Base-by-base conservation (phyloP, 2,329 filamentous ascomycete species). In the Fusarium nygamai region DNA sequence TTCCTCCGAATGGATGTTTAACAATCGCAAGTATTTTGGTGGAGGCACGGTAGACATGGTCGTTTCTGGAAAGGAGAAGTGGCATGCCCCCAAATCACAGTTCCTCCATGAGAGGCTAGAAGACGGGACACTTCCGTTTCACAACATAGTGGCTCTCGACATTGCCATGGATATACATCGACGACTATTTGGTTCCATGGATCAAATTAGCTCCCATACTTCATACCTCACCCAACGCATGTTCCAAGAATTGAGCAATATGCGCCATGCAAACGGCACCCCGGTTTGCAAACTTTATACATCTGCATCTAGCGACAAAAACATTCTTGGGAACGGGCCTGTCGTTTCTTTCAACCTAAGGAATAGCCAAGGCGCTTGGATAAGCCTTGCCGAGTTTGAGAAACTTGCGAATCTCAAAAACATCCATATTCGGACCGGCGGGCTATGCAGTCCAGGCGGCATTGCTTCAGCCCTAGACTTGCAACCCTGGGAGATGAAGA, bases 31-130 rank as follows among this genome's bases (percentile, higher is more conserved):
- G 71, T 99, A 97, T 78, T 99, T 99, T 83, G 96, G 96, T 11
- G 96, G 96, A 12, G 96, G 96, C 8, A 98, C 96, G 2, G 96
- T 98, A 2, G 95, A 98, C 77, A 93, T 96, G 88, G 94, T 98
- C 0, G 87, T 94, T 3, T 92, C 91, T 70, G 80, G 91, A n/a
- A 92, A 90, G 72, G 91, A 94, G 78, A 88, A 92, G 73, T 98
- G 95, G 94, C 94, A 98, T 84, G 92, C 91, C 3, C 88, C 89
- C 44, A 98, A 97, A 80, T 85, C 88, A 12, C 84, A 88, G 31
- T 89, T 89, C 36, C 84, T 97, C 6, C 96, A 98, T 79, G 93
- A 95, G 69, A 89, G 90, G 41, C 86, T 98, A 6, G 96, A 99
- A 81, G 96, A 99, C 80, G 96, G 96, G 3, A 98, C 96, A 0